phyloP scores from a whole-genome alignment of 2,329 filamentous ascomycete species.

The Stagonosporopsis rhizophila region DNA sequence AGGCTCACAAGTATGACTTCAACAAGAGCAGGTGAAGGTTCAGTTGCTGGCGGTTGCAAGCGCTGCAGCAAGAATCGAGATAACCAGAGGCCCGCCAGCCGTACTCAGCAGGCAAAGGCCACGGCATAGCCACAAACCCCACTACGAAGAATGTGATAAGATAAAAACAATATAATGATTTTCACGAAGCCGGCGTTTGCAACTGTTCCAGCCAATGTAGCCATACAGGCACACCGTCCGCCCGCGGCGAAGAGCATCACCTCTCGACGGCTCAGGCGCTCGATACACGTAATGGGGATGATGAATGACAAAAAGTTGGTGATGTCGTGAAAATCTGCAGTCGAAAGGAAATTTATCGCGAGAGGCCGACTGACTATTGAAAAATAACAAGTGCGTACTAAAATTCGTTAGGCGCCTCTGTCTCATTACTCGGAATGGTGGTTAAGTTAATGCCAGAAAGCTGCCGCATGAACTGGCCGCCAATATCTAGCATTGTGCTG shows the following conservation, averaged over 20 bases:
- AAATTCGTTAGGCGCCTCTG: not conserved
- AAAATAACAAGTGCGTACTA: not conserved
- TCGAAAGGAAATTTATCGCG: not conserved
- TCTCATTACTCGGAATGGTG: not conserved
- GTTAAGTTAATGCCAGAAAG: not conserved
- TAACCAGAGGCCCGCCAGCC: not conserved
- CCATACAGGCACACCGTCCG: conserved; percentile 25
- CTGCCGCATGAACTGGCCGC: not conserved
- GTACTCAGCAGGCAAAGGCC: not conserved
- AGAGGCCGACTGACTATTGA: not conserved
- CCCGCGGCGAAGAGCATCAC: conserved; percentile 42
- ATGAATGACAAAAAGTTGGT: conserved; percentile 51
- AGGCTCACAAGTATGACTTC: conserved; percentile 18
- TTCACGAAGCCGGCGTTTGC: not conserved
- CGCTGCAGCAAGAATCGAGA: conserved; percentile 3
- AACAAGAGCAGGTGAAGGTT: conserved; percentile 18
- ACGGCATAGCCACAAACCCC: not conserved
- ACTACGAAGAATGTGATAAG: not conserved
- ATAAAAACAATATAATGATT: not conserved
- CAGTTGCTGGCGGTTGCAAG: conserved; percentile 16
- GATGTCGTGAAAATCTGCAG: conserved; percentile 12
- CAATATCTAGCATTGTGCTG: not conserved
- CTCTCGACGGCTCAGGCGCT: conserved; percentile 41
- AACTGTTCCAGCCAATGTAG: not conserved
- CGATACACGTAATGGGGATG: conserved; percentile 50